Evolutionary conservation across 2,329 filamentous ascomycete genomes (phyloP).

Genomic region (Ophiosphaerella herpotricha): DNA sequence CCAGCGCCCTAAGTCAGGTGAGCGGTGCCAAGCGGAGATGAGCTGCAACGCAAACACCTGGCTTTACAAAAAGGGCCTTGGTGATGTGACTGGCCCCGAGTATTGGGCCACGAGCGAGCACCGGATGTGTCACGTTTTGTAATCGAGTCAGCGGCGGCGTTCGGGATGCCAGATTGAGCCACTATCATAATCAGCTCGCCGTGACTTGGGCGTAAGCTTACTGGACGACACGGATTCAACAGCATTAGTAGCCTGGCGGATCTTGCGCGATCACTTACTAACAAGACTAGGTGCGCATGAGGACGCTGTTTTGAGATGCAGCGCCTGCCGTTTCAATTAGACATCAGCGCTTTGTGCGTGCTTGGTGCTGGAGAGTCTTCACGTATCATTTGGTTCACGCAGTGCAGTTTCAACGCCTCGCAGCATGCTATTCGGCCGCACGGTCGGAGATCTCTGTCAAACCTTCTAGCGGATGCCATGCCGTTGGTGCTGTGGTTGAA

Average conservation of each 20-base stretch:
- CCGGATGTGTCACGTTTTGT: constrained; percentile 30
- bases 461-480: constrained; percentile 16
- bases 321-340: constrained; percentile 16
- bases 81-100: constrained; percentile 1
- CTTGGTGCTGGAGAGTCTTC: constrained; percentile 10
- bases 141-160: constrained; percentile 24
- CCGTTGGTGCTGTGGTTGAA: constrained; percentile 5
- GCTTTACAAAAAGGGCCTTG: constrained; percentile 6
- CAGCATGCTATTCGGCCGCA: constrained; percentile 11
- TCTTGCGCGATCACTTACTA: constrained; percentile 6
- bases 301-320: constrained; percentile 9
- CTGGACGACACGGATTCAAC: constrained; percentile 21
- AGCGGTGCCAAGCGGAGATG: constrained; percentile 17
- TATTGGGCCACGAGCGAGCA: constrained; percentile 6
- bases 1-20: constrained; percentile 3
- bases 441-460: constrained; percentile 12
- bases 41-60: constrained; percentile 21
- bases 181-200: constrained; percentile 19
- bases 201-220: constrained; percentile 20
- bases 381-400: no score
- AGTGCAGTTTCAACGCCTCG: constrained; percentile 15
- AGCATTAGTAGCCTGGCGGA: constrained; percentile 7
- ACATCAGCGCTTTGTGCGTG: constrained; percentile 11
- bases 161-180: constrained; percentile 34
- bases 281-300: constrained; percentile 2